Conservation (phyloP, 768 basidiomycete genomes). For the Boletus sp. region DNA sequence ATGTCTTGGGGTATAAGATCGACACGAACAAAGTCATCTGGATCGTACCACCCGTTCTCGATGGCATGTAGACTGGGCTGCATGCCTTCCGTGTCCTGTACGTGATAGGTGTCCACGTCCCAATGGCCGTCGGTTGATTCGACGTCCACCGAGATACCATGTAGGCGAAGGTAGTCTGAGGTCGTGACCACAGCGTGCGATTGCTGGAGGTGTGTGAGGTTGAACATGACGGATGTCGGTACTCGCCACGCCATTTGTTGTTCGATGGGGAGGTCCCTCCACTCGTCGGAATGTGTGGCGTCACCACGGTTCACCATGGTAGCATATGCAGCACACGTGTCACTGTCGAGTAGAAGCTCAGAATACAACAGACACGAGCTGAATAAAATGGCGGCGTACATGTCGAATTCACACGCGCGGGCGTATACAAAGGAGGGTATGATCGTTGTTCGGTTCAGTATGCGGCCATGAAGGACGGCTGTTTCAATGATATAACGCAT, state of each 20-base stretch:
- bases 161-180: conserved; percentile 42
- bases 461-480: conserved; percentile 39
- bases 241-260: conserved; percentile 36
- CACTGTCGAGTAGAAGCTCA: conserved; percentile 13
- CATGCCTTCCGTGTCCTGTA: conserved; percentile 10
- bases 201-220: conserved; percentile 38
- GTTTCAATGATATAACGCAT: conserved; percentile 50
- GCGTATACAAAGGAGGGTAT: conserved; percentile 47
- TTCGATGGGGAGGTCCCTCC: conserved; percentile 37
- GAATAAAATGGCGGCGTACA: conserved; percentile 12
- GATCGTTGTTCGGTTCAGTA: conserved; percentile 43
- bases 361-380: neutral
- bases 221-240: conserved; percentile 40
- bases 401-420: conserved; percentile 40
- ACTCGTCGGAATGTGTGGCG: conserved; percentile 37
- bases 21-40: conserved; percentile 33
- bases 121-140: conserved; percentile 40
- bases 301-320: conserved; percentile 47
- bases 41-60: conserved; percentile 39
- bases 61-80: conserved; percentile 32
- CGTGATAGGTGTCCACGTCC: conserved; percentile 35
- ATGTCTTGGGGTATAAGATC: conserved; percentile 33
- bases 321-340: conserved; percentile 39
- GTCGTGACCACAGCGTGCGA: conserved; percentile 38
- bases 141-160: conserved; percentile 29